Evolutionary conservation across 1,284 basidiomycete species (phyloP).

Genomic region (Fistulina hepatica): DNA sequence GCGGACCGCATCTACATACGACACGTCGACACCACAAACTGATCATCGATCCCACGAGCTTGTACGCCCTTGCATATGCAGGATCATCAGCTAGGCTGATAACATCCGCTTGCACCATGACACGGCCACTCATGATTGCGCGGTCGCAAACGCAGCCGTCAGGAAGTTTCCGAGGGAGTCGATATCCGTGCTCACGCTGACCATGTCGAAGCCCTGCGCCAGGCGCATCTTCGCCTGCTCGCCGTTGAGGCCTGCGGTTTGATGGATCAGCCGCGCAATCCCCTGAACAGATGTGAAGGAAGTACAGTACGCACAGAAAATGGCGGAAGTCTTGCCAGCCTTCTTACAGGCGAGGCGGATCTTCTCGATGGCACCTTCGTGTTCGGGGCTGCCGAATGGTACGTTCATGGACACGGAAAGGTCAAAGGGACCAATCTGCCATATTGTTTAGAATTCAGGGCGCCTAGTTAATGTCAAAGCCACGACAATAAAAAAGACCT

Average conservation of each 20-base stretch:
- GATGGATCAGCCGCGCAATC: not conserved
- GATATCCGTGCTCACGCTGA: slow-evolving; percentile 25
- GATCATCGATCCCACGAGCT: too few species aligned
- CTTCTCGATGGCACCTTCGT: slow-evolving; percentile 21
- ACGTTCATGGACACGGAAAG: slow-evolving; percentile 22
- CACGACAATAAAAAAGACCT: slow-evolving; percentile 4
- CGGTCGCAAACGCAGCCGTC: slow-evolving; percentile 14
- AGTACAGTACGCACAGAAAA: slow-evolving; percentile 18
- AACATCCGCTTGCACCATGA: too few species aligned
- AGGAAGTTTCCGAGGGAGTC: slow-evolving; percentile 19
- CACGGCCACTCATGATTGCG: too few species aligned
- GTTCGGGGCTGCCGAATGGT: slow-evolving; percentile 19
- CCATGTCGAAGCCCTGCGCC: slow-evolving; percentile 24
- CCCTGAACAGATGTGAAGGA: not conserved
- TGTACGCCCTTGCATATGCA: too few species aligned
- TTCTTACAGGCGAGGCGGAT: slow-evolving; percentile 18
- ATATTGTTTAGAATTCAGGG: not conserved
- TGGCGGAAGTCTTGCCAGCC: slow-evolving; percentile 20
- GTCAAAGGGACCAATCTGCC: slow-evolving; percentile 23
- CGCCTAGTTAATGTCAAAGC: not conserved
- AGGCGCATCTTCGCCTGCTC: slow-evolving; percentile 23
- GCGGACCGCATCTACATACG: too few species aligned
- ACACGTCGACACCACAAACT: too few species aligned
- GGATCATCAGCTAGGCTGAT: too few species aligned
- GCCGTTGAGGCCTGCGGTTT: slow-evolving; percentile 19